A percentile compares a stretch with the other conserved stretches of the same genome.
Evolutionary conservation across 768 basidiomycete genomes (phyloP).

Genomic region (Suillus subluteus): DNA sequence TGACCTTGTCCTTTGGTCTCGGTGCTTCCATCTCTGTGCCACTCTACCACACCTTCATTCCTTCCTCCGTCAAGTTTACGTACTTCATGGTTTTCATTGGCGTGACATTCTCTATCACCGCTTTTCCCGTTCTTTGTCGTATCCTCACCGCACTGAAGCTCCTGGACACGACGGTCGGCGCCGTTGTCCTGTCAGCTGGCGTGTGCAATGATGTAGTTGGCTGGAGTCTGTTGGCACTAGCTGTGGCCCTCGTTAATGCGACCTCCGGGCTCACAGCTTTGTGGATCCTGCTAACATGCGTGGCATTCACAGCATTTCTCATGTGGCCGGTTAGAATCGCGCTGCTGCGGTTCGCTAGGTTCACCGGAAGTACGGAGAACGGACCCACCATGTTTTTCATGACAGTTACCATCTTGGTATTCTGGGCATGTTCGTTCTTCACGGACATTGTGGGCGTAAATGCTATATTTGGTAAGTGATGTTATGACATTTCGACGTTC

Average conservation of each 20-base stretch:
- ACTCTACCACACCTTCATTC: conserved; percentile 76
- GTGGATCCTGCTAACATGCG: conserved; percentile 78
- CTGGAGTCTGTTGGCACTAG: conserved; percentile 88
- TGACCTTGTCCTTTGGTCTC: conserved; percentile 84
- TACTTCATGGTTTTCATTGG: conserved; percentile 95
- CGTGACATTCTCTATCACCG: conserved; percentile 88
- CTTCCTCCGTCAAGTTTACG: conserved; percentile 62
- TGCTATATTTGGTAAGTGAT: conserved; percentile 77
- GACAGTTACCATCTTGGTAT: conserved; percentile 77
- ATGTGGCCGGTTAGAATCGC: conserved; percentile 66
- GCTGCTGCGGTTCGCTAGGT: conserved; percentile 72
- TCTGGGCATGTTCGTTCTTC: conserved; percentile 90
- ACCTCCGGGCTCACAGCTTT: conserved; percentile 81
- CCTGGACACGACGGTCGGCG: conserved; percentile 89
- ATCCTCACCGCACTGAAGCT: conserved; percentile 90
- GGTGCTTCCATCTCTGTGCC: conserved; percentile 78
- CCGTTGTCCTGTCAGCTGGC: conserved; percentile 90
- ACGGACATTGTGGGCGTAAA: conserved; percentile 95
- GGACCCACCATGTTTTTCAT: conserved; percentile 90
- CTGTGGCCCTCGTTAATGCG: conserved; percentile 91
- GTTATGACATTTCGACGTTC: background rate
- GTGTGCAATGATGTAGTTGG: conserved; percentile 90
- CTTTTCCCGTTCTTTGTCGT: conserved; percentile 88
- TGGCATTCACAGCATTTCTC: conserved; percentile 81
- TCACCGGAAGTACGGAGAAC: conserved; percentile 78